Percentiles rank a stretch among this genome's conserved stretches.
phyloP scores from a whole-genome alignment of 352 stramenopile genomes.

The Phytophthora cryptogea region DNA sequence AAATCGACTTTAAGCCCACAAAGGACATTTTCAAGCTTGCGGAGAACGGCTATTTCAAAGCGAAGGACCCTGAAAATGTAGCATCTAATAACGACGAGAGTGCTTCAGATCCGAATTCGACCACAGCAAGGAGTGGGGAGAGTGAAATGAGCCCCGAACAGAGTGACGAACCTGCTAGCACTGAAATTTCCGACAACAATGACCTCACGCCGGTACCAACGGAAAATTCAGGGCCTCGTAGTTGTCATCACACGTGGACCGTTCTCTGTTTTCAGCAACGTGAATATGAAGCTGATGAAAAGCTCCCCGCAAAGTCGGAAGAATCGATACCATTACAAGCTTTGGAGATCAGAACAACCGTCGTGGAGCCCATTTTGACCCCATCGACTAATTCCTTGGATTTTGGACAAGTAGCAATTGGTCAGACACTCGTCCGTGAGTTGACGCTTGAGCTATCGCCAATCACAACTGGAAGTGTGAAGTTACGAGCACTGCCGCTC shows the following conservation, averaged over 20 bases:
- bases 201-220: not conserved
- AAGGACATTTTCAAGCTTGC: constrained; percentile 46
- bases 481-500: constrained; percentile 57
- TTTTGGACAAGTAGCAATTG: constrained; percentile 90
- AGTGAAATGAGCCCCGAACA: constrained; percentile 16
- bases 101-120: not conserved
- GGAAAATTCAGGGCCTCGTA: constrained; percentile 49
- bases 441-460: constrained; percentile 60
- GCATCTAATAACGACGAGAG: not conserved
- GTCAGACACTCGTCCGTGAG: constrained; percentile 56
- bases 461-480: constrained; percentile 25
- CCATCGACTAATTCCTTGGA: constrained; percentile 51
- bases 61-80: not conserved
- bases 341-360: constrained; percentile 71
- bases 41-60: constrained; percentile 21
- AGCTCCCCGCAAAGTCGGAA: not conserved
- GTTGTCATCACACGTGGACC: constrained; percentile 79
- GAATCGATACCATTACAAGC: constrained; percentile 39
- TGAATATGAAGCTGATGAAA: constrained; percentile 9
- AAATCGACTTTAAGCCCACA: constrained; percentile 80
- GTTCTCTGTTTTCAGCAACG: constrained; percentile 67
- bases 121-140: constrained; percentile 13
- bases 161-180: not conserved
- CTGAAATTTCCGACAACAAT: not conserved
- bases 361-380: constrained; percentile 55